Base-by-base conservation (phyloP, 1,284 basidiomycete species). In the Xerocomus amazonicus region DNA sequence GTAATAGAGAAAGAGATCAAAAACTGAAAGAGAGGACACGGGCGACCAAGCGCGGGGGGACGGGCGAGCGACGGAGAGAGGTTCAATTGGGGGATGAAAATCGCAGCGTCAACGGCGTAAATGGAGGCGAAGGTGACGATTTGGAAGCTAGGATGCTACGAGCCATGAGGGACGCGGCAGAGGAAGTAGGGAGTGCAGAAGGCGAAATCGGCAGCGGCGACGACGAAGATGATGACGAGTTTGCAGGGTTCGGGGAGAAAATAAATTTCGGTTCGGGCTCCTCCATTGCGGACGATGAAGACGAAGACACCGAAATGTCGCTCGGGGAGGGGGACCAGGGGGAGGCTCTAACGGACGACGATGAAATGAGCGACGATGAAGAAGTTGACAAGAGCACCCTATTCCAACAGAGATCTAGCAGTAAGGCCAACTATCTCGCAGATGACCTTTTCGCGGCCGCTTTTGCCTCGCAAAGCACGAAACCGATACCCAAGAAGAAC, bases 361-460 rank as follows among this genome's bases (percentile, higher is more conserved):
- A 56, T 3, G 59, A 54, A n/a, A 58, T 55, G 48, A 50, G 45
- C 13, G 53, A 51, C 14, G 53, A 50, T 23, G 37, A 43, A 0
- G 48, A 48, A 36, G 50, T 52, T 28, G 47, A 54, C 19, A 47
- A 46, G 9, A 29, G 6, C 6, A 35, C 40, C 16, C 43, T 41
- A 35, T 26, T 7, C 10, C 48, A 47, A 39, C 43, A 41, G 32
- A 52, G 43, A 23, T 47, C 38, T 34, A 19, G 27, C 26, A 53
- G 29, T 43, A 70, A 62, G 53, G 56, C 59, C 13, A 63, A 71
- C 37, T 73, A 78, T 55, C 74, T 79, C 14, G 73, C 75, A 7
- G 78, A 79, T 54, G 70, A 76, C 45, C 59, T 80, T 26, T 79
- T 79, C 56, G 52, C 63, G 2, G 67, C 75, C 50, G 78, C 78